Conservation (phyloP, 371 early-diverging fungal species). For the Lichtheimia hyalospora region DNA sequence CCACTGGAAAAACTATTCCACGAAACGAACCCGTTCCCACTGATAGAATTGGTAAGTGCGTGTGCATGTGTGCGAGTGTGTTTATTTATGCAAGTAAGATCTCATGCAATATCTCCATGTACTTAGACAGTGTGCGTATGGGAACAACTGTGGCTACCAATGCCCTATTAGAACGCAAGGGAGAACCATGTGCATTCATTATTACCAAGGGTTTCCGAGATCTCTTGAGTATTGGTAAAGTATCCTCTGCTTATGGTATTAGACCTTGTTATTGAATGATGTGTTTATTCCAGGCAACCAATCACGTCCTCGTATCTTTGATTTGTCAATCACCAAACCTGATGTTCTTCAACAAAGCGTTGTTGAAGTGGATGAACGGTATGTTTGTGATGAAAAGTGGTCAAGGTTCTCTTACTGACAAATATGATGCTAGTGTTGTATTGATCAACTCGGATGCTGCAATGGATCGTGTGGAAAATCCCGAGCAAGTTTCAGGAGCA, state of each 20-base stretch:
- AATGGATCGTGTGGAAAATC: constrained; percentile 41
- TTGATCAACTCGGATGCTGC: constrained; percentile 74
- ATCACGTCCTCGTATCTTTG: constrained; percentile 92
- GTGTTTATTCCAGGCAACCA: constrained; percentile 75
- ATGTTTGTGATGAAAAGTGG: constrained; percentile 1
- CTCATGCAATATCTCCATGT: constrained; percentile 1
- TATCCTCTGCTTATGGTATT: no score
- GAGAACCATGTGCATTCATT: constrained; percentile 83
- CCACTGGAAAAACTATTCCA: constrained; percentile 72
- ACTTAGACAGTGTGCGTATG: constrained; percentile 91
- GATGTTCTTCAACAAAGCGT: constrained; percentile 87
- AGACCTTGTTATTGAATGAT: neutral
- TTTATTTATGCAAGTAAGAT: neutral
- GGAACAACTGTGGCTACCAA: constrained; percentile 98
- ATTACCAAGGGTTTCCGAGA: constrained; percentile 92
- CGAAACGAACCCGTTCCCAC: constrained; percentile 79
- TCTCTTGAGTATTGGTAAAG: constrained; percentile 61
- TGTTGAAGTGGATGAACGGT: constrained; percentile 88
- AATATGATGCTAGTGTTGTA: constrained; percentile 52
- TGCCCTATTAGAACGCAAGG: constrained; percentile 87
- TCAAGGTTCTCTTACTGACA: neutral
- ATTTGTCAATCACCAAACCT: constrained; percentile 79
- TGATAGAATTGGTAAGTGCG: constrained; percentile 56
- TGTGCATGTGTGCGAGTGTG: neutral
- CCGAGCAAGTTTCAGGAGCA: constrained; percentile 26